Percentiles rank a stretch among this genome's conserved stretches.
phyloP scores from a whole-genome alignment of 2,329 filamentous ascomycete species.

The Monilinia fructigena region DNA sequence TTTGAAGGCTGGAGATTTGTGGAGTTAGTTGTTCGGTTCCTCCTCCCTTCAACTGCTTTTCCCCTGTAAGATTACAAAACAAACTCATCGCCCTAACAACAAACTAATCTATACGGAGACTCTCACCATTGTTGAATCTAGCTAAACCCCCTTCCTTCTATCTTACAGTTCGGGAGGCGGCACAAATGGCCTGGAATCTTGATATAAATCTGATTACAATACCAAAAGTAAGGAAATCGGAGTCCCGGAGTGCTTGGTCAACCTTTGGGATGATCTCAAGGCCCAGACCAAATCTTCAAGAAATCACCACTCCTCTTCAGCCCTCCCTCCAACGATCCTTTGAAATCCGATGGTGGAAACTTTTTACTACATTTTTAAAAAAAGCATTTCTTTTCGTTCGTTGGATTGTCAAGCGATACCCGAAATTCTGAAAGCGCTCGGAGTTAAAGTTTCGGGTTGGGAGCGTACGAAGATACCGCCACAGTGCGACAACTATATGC shows the following conservation, averaged over 20 bases:
- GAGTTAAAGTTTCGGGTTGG: no score
- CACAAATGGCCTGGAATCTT: no score
- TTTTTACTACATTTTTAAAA: not conserved
- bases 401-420: no score
- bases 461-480: no score
- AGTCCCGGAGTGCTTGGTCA: constrained; percentile 15
- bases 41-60: not conserved
- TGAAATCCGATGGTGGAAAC: not conserved
- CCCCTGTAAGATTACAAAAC: not conserved
- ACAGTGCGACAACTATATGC: no score
- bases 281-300: not conserved
- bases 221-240: not conserved
- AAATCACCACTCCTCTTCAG: not conserved
- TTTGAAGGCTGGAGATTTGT: not conserved
- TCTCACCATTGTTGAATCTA: not conserved
- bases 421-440: no score
- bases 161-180: no score
- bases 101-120: not conserved
- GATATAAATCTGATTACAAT: not conserved
- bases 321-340: not conserved
- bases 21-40: constrained; percentile 7
- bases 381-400: no score
- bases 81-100: not conserved
- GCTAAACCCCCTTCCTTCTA: not conserved
- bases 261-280: constrained; percentile 8